Evolutionary conservation across 2,329 filamentous ascomycete species (phyloP).

Genomic region (Penicillium sclerotigenum): DNA sequence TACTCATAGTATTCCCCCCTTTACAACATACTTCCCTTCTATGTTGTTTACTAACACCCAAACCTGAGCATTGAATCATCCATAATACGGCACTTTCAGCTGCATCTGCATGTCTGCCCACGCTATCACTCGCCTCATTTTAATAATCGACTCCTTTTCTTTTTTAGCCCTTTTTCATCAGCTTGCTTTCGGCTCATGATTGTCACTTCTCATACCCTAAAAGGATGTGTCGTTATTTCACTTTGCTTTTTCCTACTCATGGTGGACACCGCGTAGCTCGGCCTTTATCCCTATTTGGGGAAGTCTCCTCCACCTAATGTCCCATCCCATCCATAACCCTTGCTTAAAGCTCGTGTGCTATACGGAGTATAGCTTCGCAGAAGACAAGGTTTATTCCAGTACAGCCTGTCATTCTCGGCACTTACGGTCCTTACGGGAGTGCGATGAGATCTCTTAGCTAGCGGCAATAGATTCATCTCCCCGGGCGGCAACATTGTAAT

Average conservation of each 20-base stretch:
- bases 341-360: neutral
- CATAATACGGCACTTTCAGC: neutral
- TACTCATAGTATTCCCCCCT: neutral
- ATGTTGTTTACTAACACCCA: too few relatives aligned
- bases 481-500: constrained; percentile 9
- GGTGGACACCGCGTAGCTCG: constrained; percentile 7
- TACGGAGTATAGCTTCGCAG: too few relatives aligned
- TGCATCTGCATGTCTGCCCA: constrained; percentile 4
- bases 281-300: constrained; percentile 15
- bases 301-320: constrained; percentile 15
- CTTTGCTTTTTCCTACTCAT: constrained; percentile 1
- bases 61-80: neutral
- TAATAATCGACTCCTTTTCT: constrained; percentile 1
- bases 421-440: neutral
- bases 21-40: neutral
- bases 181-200: neutral
- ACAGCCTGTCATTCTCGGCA: neutral
- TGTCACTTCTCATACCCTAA: neutral
- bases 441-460: constrained; percentile 2
- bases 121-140: constrained; percentile 7
- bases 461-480: neutral
- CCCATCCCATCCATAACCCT: constrained; percentile 5
- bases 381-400: neutral
- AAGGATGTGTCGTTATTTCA: neutral
- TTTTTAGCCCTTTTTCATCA: neutral